These are phyloP conservation scores for Protomyces inundatus DNA, from an alignment of 1,139 yeast species.

Conservation along the genomic window DNA sequence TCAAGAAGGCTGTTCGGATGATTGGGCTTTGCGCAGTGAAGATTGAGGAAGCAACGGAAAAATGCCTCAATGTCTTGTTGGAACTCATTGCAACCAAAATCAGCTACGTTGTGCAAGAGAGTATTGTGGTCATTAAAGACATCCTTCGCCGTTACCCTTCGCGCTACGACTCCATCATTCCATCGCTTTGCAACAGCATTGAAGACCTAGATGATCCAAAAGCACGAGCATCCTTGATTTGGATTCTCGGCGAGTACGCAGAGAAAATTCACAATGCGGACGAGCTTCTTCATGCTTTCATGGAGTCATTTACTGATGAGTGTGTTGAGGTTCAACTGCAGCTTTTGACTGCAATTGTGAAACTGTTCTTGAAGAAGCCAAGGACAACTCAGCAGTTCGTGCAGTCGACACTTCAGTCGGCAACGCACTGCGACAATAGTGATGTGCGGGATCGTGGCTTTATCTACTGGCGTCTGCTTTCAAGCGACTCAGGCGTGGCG, in stretches of 20 bases:
- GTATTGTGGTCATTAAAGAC: conserved; percentile 67
- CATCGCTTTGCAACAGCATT: conserved; percentile 58
- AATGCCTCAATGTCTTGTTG: conserved; percentile 70
- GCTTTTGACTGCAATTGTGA: conserved; percentile 71
- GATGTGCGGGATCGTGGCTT: conserved; percentile 94
- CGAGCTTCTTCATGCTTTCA: conserved; percentile 47
- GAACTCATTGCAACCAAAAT: conserved; percentile 72
- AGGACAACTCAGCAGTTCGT: conserved; percentile 48
- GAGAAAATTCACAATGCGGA: conserved; percentile 57
- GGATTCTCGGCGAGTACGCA: conserved; percentile 88
- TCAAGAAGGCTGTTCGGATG: conserved; percentile 71
- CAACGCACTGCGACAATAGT: conserved; percentile 79
- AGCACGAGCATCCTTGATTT: conserved; percentile 70
- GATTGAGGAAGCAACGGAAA: conserved; percentile 54
- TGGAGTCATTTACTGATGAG: conserved; percentile 63
- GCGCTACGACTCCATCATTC: conserved; percentile 62
- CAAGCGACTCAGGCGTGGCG: conserved; percentile 50
- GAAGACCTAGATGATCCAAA: conserved; percentile 58
- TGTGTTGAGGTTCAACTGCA: conserved; percentile 72
- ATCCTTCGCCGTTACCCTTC: conserved; percentile 75
- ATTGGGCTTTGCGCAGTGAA: conserved; percentile 88
- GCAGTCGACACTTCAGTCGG: conserved; percentile 67
- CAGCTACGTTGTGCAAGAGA: conserved; percentile 73
- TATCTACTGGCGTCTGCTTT: conserved; percentile 86
- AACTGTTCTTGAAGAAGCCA: conserved; percentile 54